A percentile compares a stretch with the other conserved stretches of the same genome.
These are phyloP conservation scores for Eustoma russellianum DNA, from an alignment of 257 asterid genomes.

Conservation along the genomic window DNA sequence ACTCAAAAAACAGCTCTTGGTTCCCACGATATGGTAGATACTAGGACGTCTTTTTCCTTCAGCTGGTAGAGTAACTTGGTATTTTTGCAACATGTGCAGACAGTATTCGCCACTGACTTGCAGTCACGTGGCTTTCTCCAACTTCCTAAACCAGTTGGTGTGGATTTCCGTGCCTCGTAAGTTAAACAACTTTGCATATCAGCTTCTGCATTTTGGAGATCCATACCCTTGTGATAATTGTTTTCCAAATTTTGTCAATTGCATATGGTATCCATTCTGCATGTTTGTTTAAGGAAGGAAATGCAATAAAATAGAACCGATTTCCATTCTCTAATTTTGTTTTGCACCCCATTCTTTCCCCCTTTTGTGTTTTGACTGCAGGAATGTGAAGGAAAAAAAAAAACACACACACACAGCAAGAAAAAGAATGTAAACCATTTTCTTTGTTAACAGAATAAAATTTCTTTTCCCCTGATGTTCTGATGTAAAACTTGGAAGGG, in stretches of 20 bases:
- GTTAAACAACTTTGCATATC: slow-evolving; percentile 16
- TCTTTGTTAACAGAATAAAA: too few relatives aligned
- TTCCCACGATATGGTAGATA: neutral
- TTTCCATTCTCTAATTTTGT: too few relatives aligned
- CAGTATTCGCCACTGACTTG: slow-evolving; percentile 84
- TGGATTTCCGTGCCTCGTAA: slow-evolving; percentile 97
- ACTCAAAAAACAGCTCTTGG: too few relatives aligned
- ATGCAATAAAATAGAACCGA: neutral
- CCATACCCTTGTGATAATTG: neutral
- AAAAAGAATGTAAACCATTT: neutral
- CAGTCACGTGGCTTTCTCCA: slow-evolving; percentile 75
- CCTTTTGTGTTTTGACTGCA: too few relatives aligned
- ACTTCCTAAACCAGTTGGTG: slow-evolving; percentile 93
- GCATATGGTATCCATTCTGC: neutral
- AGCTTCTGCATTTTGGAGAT: neutral
- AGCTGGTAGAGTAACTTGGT: slow-evolving; percentile 14
- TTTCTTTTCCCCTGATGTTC: too few relatives aligned
- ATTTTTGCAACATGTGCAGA: slow-evolving; percentile 34
- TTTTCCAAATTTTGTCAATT: neutral
- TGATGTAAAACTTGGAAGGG: neutral
- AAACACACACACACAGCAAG: neutral
- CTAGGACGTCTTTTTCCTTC: neutral
- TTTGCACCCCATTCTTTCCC: too few relatives aligned
- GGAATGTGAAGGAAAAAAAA: too few relatives aligned
- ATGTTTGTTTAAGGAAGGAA: neutral